A percentile compares a stretch with the other conserved stretches of the same genome.
These are phyloP conservation scores for Alternaria solani DNA, from an alignment of 2,329 filamentous ascomycete species.

Conservation along the genomic window DNA sequence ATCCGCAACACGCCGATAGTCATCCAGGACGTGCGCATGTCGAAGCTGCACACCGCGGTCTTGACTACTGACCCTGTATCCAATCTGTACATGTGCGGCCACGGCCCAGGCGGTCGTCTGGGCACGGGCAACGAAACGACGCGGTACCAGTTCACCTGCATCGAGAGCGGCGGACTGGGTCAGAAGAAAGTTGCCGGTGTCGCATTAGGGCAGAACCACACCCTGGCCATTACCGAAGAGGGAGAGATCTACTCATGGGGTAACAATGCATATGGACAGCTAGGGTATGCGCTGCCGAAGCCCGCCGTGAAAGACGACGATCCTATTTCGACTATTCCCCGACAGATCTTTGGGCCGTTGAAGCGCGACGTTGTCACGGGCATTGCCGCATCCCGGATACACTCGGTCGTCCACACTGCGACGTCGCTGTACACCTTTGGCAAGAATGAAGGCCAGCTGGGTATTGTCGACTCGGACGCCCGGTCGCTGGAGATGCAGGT, in stretches of 20 bases:
- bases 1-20: slow-evolving; percentile 75
- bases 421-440: slow-evolving; percentile 91
- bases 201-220: slow-evolving; percentile 90
- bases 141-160: slow-evolving; percentile 82
- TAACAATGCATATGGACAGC: slow-evolving; percentile 81
- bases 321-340: slow-evolving; percentile 79
- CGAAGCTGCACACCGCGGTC: slow-evolving; percentile 90
- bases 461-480: slow-evolving; percentile 93
- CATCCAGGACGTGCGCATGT: slow-evolving; percentile 84
- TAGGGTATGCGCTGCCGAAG: slow-evolving; percentile 81
- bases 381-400: slow-evolving; percentile 85
- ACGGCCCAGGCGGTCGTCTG: slow-evolving; percentile 87
- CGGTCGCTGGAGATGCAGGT: slow-evolving; percentile 85
- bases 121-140: slow-evolving; percentile 91
- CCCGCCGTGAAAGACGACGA: slow-evolving; percentile 77
- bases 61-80: slow-evolving; percentile 86
- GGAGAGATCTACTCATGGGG: slow-evolving; percentile 98
- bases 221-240: slow-evolving; percentile 80
- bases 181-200: slow-evolving; percentile 79
- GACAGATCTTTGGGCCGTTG: slow-evolving; percentile 89
- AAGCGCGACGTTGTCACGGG: slow-evolving; percentile 86
- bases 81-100: slow-evolving; percentile 91
- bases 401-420: slow-evolving; percentile 87
- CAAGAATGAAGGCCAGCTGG: slow-evolving; percentile 92
- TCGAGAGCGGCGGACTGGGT: slow-evolving; percentile 75